Evolutionary conservation across 164 flowering plant genomes (phyloP).

Genomic region (Saururus chinensis): DNA sequence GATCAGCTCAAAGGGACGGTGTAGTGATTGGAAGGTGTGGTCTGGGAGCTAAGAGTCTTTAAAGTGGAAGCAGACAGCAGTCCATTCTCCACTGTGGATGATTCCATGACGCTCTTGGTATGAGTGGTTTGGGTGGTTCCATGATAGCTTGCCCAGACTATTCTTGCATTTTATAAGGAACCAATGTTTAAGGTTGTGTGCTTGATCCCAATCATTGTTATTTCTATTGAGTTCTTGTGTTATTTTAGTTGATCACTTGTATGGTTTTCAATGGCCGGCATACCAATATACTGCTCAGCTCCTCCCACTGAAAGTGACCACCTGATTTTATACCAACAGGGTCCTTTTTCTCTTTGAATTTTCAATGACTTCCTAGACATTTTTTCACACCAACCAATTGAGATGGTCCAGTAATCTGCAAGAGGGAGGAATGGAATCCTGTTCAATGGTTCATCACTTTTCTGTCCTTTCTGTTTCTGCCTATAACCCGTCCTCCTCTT

Average conservation of each 20-base stretch:
- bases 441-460: constrained; percentile 11
- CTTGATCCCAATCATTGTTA: neutral
- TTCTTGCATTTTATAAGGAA: neutral
- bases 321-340: constrained; percentile 3
- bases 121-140: neutral
- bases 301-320: constrained; percentile 17
- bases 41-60: neutral
- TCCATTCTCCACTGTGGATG: neutral
- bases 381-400: constrained; percentile 6
- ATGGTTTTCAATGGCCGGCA: constrained; percentile 8
- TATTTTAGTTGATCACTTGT: neutral
- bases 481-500: constrained; percentile 5
- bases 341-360: constrained; percentile 7
- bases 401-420: constrained; percentile 29
- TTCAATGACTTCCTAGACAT: constrained; percentile 9
- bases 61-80: neutral
- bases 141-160: neutral
- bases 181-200: no score
- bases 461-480: constrained; percentile 32
- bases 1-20: neutral
- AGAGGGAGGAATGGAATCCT: constrained; percentile 38
- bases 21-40: neutral
- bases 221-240: neutral
- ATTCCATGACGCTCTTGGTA: neutral
- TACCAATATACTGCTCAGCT: constrained; percentile 1